Conservation (phyloP, 148 eudicot species). For the Vaccinium corymbosum region DNA sequence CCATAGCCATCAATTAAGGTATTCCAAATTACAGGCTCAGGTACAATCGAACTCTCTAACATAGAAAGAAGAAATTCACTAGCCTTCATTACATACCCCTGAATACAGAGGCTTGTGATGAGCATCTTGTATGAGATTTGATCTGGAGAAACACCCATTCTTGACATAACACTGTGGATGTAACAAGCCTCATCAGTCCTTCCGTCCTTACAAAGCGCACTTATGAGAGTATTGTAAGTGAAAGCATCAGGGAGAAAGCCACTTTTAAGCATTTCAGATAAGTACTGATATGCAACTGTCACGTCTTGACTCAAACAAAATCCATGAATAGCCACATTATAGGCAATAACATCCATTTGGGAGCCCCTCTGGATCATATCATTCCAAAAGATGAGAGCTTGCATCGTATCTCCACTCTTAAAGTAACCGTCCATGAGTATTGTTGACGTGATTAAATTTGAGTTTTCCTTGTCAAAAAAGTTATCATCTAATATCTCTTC, state of each 20-base stretch:
- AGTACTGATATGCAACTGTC: constrained; percentile 42
- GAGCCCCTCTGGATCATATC: constrained; percentile 35
- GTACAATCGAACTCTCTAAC: constrained; percentile 49
- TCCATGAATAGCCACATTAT: constrained; percentile 69
- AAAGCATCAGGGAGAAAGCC: constrained; percentile 54
- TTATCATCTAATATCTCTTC: constrained; percentile 37
- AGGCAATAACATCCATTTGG: constrained; percentile 46
- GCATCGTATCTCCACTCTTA: constrained; percentile 43
- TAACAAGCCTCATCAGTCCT: constrained; percentile 51
- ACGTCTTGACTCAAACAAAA: constrained; percentile 41
- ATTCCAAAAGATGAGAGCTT: constrained; percentile 43
- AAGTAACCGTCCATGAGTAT: constrained; percentile 60
- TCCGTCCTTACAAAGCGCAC: constrained; percentile 48
- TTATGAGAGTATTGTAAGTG: constrained; percentile 60
- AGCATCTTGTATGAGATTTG: constrained; percentile 51
- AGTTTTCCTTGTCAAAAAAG: constrained; percentile 20
- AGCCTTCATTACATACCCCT: constrained; percentile 50
- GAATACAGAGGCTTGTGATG: constrained; percentile 58
- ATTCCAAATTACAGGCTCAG: constrained; percentile 66
- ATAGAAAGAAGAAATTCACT: constrained; percentile 36
- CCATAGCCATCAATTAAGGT: constrained; percentile 63
- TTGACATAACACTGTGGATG: constrained; percentile 45
- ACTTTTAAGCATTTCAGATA: constrained; percentile 56
- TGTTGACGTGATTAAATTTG: constrained; percentile 53
- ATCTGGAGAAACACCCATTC: constrained; percentile 58